Base-by-base conservation (phyloP, 768 basidiomycete genomes). In the Thelephora aurantiotincta region DNA sequence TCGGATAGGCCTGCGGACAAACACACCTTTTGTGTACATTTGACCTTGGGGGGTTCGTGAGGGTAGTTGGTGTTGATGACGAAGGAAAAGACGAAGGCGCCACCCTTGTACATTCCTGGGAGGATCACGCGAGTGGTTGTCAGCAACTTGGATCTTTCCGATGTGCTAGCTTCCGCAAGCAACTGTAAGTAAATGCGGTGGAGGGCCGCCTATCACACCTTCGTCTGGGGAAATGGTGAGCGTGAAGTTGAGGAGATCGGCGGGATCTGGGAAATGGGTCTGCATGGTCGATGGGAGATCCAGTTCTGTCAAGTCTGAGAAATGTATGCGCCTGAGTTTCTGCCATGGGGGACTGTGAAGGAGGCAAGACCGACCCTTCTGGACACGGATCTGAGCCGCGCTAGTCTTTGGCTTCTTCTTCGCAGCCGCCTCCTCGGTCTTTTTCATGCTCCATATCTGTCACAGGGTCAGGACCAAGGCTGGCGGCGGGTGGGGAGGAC, bases 401-500 rank as follows among this genome's bases (percentile, higher is more conserved):
- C 88, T 90, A 41, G 91, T 96, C 78, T 94, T 97, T 38, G 96
- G 96, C 74, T 85, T 89, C 79, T 80, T 94, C 85, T 91, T 97
- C 5, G 89, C 82, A 47, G 92, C 91, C 48, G 88, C 88, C 60
- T 98, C 90, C 72, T 97, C 91, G 58, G 83, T 88, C 82, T 98
- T 98, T 81, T 98, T 98, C 85, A 99, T 91, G 55, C 82, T 89
- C 85, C 96, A 97, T 59, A 99, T 97, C 96, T 99, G 54, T 30
- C 13, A 22, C 16, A 33, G 6, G 33, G 37, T 18, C 12, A 33
- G 48, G 45, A 16, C 13, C 36, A 43, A 48, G 16, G n/a, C 26
- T 20, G 44, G 19, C 34, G 6, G 19, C 45, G 16, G 50, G 38
- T 1, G 36, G 44, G 9, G 3, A 1, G 3, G 12, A 23, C 51